A percentile compares a stretch with the other conserved stretches of the same genome.
These are phyloP conservation scores for Asclepias syriaca DNA, from an alignment of 257 asterid species.

Conservation along the genomic window DNA sequence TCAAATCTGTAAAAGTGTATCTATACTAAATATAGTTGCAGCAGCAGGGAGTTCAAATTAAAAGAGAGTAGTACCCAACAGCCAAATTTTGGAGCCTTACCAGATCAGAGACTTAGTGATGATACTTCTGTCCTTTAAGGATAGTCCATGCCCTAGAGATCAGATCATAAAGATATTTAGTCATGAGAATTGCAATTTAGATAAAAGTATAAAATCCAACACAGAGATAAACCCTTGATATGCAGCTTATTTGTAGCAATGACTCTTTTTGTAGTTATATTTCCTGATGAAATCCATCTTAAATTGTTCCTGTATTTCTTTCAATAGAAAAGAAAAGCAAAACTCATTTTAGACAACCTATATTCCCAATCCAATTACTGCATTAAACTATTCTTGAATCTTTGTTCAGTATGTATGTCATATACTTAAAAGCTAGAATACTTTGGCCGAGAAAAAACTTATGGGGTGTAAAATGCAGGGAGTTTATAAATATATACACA, in stretches of 20 bases:
- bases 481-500: not conserved
- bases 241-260: not conserved
- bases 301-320: not conserved
- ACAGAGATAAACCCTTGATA: not conserved
- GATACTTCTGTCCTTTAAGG: conserved; percentile 87
- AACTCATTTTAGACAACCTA: not conserved
- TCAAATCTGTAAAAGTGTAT: too few relatives aligned
- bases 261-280: not conserved
- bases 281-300: not conserved
- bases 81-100: not conserved
- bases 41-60: not conserved
- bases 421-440: not conserved
- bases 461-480: not conserved
- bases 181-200: not conserved
- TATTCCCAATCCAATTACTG: not conserved
- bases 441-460: too few relatives aligned
- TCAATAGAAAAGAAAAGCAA: not conserved
- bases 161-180: not conserved
- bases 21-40: not conserved
- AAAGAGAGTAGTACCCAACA: not conserved
- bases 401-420: too few relatives aligned
- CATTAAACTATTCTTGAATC: not conserved
- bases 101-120: conserved; percentile 40
- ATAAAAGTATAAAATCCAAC: not conserved
- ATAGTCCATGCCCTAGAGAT: conserved; percentile 86